Conservation (phyloP, 2,329 filamentous ascomycete genomes). For the Paraconiothyrium brasiliense region DNA sequence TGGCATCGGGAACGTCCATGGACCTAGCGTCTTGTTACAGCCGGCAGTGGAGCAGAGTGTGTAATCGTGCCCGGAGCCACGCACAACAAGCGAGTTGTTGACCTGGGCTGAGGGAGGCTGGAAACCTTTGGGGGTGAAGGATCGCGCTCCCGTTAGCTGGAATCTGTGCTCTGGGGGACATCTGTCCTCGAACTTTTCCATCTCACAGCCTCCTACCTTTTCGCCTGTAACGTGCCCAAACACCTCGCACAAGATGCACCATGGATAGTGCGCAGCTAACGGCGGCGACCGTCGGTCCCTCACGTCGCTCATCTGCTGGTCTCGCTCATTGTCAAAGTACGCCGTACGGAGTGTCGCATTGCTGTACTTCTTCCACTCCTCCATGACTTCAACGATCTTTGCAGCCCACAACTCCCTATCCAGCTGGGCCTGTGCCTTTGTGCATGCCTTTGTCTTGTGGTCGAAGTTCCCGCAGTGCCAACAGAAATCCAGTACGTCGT, state of each 20-base stretch:
- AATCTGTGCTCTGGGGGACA: slow-evolving; percentile 9
- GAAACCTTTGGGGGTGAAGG: background rate
- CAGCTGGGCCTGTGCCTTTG: background rate
- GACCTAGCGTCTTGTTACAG: slow-evolving; percentile 8
- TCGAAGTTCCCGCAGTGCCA: slow-evolving; percentile 21
- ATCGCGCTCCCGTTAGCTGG: background rate
- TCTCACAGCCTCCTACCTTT: slow-evolving; percentile 1
- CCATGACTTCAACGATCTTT: slow-evolving; percentile 15
- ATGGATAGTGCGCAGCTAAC: slow-evolving; percentile 10
- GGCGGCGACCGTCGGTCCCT: slow-evolving; percentile 1
- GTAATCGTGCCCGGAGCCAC: background rate
- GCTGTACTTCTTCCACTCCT: slow-evolving; percentile 12
- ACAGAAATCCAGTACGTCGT: slow-evolving; percentile 23
- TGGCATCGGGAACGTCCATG: slow-evolving; percentile 6
- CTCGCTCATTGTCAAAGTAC: slow-evolving; percentile 12
- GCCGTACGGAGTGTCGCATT: background rate
- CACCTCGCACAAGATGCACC: slow-evolving; percentile 25
- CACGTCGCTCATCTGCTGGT: background rate
- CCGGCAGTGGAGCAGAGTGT: background rate
- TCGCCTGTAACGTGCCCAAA: slow-evolving; percentile 17
- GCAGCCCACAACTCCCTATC: slow-evolving; percentile 16
- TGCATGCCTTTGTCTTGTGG: slow-evolving; percentile 18
- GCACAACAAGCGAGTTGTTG: background rate
- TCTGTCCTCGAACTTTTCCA: slow-evolving; percentile 2
- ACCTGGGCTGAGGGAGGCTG: background rate